A percentile compares a stretch with the other conserved stretches of the same genome.
Evolutionary conservation across 805 yeast species (phyloP).

Genomic region (Candida vartiovaarae): DNA sequence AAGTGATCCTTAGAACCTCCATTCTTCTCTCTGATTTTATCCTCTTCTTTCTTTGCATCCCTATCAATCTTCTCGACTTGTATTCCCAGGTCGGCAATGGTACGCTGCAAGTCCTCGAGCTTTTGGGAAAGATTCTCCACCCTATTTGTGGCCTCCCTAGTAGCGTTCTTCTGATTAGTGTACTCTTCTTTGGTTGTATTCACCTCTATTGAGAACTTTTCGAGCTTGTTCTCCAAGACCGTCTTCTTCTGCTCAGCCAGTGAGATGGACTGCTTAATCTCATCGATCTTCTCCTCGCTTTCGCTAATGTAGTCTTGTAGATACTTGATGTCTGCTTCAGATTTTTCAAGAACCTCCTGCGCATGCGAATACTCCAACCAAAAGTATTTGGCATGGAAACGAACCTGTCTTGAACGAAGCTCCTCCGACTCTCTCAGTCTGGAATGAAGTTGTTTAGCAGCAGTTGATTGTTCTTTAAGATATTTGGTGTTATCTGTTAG

Average conservation of each 20-base stretch:
- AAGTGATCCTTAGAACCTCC: conserved; percentile 21
- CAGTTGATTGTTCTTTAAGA: conserved; percentile 33
- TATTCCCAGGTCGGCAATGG: conserved; percentile 11
- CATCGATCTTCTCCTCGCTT: conserved; percentile 4
- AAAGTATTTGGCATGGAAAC: conserved; percentile 39
- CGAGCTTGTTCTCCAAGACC: conserved; percentile 4
- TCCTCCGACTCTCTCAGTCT: conserved; percentile 35
- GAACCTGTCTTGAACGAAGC: conserved; percentile 30
- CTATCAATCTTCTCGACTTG: conserved; percentile 15
- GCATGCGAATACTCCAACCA: conserved; percentile 36
- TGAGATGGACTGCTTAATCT: conserved; percentile 2
- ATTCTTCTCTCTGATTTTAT: conserved; percentile 23
- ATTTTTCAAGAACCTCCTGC: conserved; percentile 3
- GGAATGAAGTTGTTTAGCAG: conserved; percentile 34
- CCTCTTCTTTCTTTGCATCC: conserved; percentile 18
- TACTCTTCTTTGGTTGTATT: conserved; percentile 15
- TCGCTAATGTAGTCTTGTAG: conserved; percentile 8
- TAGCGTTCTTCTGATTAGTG: conserved; percentile 5
- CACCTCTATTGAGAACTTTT: conserved; percentile 9
- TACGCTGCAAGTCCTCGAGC: conserved; percentile 12
- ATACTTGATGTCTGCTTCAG: conserved; percentile 11
- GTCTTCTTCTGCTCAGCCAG: conserved; percentile 1
- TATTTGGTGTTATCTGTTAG: conserved; percentile 33
- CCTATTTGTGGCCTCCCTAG: conserved; percentile 2
- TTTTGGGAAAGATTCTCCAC: conserved; percentile 17